Evolutionary conservation across 352 stramenopile genomes (phyloP).

Genomic region (Phytophthora agathidicida): DNA sequence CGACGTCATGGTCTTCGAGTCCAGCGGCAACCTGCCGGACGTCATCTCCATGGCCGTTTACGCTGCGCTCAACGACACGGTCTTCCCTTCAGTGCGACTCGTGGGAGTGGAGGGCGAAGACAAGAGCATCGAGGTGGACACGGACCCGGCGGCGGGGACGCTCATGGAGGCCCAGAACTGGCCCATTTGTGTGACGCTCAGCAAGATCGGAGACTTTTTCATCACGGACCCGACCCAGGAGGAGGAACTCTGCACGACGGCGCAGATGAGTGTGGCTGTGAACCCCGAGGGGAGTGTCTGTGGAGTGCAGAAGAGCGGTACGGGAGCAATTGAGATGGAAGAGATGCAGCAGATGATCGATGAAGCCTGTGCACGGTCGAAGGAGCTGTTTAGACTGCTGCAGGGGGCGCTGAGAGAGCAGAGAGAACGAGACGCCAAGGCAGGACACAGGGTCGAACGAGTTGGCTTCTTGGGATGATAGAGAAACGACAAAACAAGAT

Average conservation of each 20-base stretch:
- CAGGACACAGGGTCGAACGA: constrained; percentile 58
- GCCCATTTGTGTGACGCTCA: constrained; percentile 79
- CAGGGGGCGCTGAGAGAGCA: constrained; percentile 57
- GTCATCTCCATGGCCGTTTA: constrained; percentile 85
- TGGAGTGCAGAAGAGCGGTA: constrained; percentile 78
- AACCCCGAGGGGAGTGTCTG: constrained; percentile 65
- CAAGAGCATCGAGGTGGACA: constrained; percentile 80
- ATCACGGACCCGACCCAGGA: constrained; percentile 75
- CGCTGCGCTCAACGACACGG: constrained; percentile 78
- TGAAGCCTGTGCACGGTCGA: constrained; percentile 64
- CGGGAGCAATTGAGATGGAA: constrained; percentile 68
- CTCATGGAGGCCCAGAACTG: constrained; percentile 61
- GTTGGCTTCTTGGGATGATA: constrained; percentile 68
- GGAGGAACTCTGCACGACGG: constrained; percentile 78
- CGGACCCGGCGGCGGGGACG: constrained; percentile 61
- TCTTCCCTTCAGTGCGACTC: constrained; percentile 74
- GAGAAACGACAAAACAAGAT: background rate
- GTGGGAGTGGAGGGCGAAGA: constrained; percentile 78
- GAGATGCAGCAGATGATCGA: constrained; percentile 87
- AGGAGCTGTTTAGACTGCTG: constrained; percentile 69
- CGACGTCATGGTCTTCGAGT: constrained; percentile 85
- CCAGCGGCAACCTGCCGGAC: constrained; percentile 73
- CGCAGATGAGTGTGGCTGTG: constrained; percentile 76
- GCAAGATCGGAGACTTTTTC: constrained; percentile 74
- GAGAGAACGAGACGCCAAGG: constrained; percentile 47